Conservation (phyloP, 2,329 filamentous ascomycete genomes). For the Fusarium chaquense region DNA sequence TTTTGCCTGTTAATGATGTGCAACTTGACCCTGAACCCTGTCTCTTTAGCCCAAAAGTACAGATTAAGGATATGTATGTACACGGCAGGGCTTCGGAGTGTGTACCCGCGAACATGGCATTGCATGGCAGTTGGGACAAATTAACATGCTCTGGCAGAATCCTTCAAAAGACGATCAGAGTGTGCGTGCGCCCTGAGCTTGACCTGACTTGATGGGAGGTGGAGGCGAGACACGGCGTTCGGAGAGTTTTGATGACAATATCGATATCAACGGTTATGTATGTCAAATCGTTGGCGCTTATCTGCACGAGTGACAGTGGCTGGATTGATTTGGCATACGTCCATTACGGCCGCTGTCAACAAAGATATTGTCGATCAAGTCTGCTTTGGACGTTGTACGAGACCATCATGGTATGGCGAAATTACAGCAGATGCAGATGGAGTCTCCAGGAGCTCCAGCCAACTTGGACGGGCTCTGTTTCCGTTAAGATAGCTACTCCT, state of each 20-base stretch:
- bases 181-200: slow-evolving; percentile 18
- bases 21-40: slow-evolving; percentile 15
- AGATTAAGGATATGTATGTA: background rate
- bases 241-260: slow-evolving; percentile 24
- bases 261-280: slow-evolving; percentile 9
- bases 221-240: background rate
- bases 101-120: slow-evolving; percentile 20
- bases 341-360: slow-evolving; percentile 20
- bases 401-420: background rate
- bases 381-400: background rate
- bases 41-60: slow-evolving; percentile 18
- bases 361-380: slow-evolving; percentile 20
- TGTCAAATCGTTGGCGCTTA: slow-evolving; percentile 21
- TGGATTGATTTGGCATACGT: background rate
- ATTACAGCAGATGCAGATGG: background rate
- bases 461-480: slow-evolving; percentile 17
- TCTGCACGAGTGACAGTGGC: background rate
- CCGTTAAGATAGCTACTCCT: slow-evolving; percentile 1
- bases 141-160: slow-evolving; percentile 36
- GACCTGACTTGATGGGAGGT: background rate
- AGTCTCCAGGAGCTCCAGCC: background rate
- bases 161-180: slow-evolving; percentile 15
- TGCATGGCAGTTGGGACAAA: slow-evolving; percentile 23
- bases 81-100: slow-evolving; percentile 26
- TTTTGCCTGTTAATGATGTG: slow-evolving; percentile 33